These are phyloP conservation scores for Sextonia rubra DNA, from an alignment of 164 flowering plant genomes.

Conservation along the genomic window DNA sequence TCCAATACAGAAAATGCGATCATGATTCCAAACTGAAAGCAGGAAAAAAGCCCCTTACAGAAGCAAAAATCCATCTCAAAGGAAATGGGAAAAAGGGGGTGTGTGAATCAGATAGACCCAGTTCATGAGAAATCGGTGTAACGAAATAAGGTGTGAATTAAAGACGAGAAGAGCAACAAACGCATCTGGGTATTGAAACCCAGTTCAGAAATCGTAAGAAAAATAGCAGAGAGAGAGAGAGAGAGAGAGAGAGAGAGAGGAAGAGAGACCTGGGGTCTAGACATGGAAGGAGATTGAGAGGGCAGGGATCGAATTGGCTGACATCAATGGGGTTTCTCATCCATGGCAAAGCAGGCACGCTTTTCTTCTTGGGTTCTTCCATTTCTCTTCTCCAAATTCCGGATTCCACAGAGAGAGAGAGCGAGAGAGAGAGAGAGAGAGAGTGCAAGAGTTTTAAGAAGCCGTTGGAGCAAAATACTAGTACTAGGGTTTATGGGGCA, in stretches of 20 bases:
- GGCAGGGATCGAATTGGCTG: conserved; percentile 33
- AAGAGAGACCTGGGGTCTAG: conserved; percentile 56
- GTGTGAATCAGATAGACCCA: neutral
- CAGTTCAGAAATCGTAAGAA: neutral
- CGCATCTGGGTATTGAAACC: neutral
- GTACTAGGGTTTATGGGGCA: no score
- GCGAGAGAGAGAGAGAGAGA: no score
- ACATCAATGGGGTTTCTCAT: conserved; percentile 83
- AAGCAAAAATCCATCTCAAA: neutral
- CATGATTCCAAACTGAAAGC: no score
- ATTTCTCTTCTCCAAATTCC: conserved; percentile 4
- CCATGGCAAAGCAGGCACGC: conserved; percentile 68
- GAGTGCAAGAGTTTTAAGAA: no score
- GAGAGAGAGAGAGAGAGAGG: neutral
- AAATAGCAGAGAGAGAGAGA: neutral
- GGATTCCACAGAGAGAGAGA: no score
- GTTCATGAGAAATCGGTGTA: neutral
- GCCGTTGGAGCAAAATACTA: no score
- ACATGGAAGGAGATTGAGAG: conserved; percentile 48
- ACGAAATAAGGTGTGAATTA: neutral
- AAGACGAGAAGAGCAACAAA: neutral
- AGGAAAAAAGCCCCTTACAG: neutral
- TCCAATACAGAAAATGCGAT: no score
- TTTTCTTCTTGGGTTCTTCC: conserved; percentile 32
- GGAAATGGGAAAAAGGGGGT: no score